phyloP scores from a whole-genome alignment of 768 basidiomycete species.

The Agaricus blazei region DNA sequence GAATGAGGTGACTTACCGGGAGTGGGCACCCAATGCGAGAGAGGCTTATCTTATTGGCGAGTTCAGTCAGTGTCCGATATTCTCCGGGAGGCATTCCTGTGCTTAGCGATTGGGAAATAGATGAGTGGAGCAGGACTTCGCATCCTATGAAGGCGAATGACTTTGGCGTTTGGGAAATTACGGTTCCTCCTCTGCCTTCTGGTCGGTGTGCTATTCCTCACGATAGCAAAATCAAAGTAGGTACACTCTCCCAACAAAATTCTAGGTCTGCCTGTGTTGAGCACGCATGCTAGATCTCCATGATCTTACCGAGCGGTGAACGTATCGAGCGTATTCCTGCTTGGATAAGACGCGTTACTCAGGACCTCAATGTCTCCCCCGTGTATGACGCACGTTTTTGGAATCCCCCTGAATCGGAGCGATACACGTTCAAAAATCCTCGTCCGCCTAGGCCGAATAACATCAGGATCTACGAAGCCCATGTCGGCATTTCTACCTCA shows the following conservation, averaged over 20 bases:
- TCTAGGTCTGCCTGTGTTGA: neutral
- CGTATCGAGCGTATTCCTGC: constrained; percentile 90
- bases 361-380: constrained; percentile 84
- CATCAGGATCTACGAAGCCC: constrained; percentile 91
- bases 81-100: neutral
- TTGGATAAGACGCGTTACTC: constrained; percentile 95
- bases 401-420: constrained; percentile 78
- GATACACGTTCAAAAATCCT: constrained; percentile 78
- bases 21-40: constrained; percentile 92
- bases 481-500: constrained; percentile 92
- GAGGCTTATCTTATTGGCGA: constrained; percentile 89
- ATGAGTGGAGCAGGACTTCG: constrained; percentile 80
- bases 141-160: constrained; percentile 83
- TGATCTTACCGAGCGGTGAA: constrained; percentile 73
- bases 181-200: constrained; percentile 56
- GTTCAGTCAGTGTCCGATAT: constrained; percentile 69
- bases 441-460: constrained; percentile 62
- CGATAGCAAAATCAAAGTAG: constrained; percentile 91
- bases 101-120: constrained; percentile 32
- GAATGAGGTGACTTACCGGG: constrained; percentile 76
- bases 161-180: constrained; percentile 90
- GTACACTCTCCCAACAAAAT: constrained; percentile 9
- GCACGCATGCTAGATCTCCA: constrained; percentile 65
- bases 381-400: constrained; percentile 98
- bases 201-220: constrained; percentile 86